These are phyloP conservation scores for Cryphonectria radicalis DNA, from an alignment of 2,329 filamentous ascomycete species.

Conservation along the genomic window DNA sequence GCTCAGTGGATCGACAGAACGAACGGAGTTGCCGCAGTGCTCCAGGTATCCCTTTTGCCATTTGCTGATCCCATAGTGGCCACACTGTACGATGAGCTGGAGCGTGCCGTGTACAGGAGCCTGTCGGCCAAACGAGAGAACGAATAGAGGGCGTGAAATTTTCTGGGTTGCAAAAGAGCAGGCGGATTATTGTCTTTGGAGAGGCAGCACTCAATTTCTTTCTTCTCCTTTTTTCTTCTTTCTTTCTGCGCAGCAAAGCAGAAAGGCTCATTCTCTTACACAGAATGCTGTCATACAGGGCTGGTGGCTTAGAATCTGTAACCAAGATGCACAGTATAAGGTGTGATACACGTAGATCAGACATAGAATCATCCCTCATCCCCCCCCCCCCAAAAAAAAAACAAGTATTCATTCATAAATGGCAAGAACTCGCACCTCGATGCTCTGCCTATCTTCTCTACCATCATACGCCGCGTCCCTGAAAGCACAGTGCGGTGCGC, in stretches of 20 bases:
- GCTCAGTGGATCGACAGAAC: slow-evolving; percentile 20
- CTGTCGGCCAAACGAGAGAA: neutral
- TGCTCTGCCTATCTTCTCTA: slow-evolving; percentile 34
- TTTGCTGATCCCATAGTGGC: slow-evolving; percentile 9
- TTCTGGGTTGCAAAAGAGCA: neutral
- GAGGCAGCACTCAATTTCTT: neutral
- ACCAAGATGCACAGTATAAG: neutral
- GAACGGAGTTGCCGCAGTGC: slow-evolving; percentile 14
- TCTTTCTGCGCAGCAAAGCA: neutral
- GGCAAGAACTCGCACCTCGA: slow-evolving; percentile 28
- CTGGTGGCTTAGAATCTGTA: neutral
- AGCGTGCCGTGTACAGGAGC: slow-evolving; percentile 10
- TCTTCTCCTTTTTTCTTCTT: neutral
- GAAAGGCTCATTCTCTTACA: neutral
- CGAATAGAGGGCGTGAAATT: neutral
- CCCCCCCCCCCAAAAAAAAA: too few relatives aligned
- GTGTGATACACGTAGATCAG: neutral
- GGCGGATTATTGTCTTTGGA: neutral
- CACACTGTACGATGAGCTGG: slow-evolving; percentile 17
- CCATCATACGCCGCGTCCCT: slow-evolving; percentile 39
- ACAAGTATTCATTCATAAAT: neutral
- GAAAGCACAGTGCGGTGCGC: slow-evolving; percentile 36
- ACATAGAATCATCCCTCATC: neutral
- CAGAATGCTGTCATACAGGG: neutral
- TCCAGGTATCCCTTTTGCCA: slow-evolving; percentile 17